Percentiles rank a stretch among this genome's conserved stretches.
phyloP scores from a whole-genome alignment of 345 rosid genomes.

The Eucalyptus lansdowneana region DNA sequence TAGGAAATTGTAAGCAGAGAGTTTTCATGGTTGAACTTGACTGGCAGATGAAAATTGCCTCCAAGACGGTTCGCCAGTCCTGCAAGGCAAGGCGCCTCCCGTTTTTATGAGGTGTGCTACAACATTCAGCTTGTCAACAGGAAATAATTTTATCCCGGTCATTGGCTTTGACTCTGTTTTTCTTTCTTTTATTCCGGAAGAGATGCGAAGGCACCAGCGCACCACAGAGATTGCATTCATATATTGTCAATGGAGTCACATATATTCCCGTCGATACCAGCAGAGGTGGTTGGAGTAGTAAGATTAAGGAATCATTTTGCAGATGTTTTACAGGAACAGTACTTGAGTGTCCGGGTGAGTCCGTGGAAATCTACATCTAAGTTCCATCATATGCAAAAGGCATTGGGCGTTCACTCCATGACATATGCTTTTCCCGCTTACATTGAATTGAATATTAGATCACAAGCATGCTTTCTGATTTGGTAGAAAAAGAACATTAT shows the following conservation, averaged over 20 bases:
- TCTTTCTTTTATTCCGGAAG: neutral
- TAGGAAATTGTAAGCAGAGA: no score
- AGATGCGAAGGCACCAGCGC: neutral
- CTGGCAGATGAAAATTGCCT: no score
- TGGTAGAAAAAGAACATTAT: neutral
- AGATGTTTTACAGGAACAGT: neutral
- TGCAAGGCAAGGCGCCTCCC: no score
- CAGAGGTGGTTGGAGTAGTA: neutral
- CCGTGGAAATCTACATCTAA: neutral
- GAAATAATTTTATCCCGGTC: no score
- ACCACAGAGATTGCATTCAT: neutral
- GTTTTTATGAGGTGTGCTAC: no score
- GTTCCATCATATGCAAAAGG: neutral
- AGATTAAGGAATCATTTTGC: neutral
- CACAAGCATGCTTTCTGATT: neutral
- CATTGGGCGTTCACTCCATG: neutral
- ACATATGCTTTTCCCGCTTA: neutral
- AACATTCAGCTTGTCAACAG: no score
- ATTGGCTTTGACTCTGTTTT: no score
- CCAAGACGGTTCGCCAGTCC: no score
- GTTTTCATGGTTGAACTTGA: no score
- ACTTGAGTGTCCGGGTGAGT: neutral
- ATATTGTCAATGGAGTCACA: neutral
- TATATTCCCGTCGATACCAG: neutral
- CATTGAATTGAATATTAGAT: neutral